Percentiles rank a stretch among this genome's conserved stretches.
phyloP scores from a whole-genome alignment of 2,329 filamentous ascomycete genomes.

The Periconia digitata region DNA sequence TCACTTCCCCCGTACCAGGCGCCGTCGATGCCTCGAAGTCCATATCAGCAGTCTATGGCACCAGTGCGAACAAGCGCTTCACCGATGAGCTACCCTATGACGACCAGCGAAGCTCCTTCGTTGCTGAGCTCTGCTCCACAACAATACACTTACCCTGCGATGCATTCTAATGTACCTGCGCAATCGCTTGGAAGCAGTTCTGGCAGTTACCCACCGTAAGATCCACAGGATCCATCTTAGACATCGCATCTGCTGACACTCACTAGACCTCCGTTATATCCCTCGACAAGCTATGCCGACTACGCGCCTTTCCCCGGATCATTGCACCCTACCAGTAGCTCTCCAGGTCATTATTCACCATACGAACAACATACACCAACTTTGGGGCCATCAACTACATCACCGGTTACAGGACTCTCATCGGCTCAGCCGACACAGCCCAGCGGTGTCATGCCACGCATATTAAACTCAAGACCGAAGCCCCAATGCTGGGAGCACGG shows the following conservation, averaged over 20 bases:
- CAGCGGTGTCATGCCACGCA: constrained; percentile 49
- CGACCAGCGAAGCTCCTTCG: constrained; percentile 19
- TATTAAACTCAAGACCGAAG: constrained; percentile 80
- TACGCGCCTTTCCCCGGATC: constrained; percentile 38
- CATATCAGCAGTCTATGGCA: constrained; percentile 34
- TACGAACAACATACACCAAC: constrained; percentile 32
- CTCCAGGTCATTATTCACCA: constrained; percentile 32
- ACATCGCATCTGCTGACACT: constrained; percentile 10
- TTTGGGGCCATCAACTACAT: constrained; percentile 19
- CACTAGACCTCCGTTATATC: constrained; percentile 34
- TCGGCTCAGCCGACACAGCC: constrained; percentile 28
- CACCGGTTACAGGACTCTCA: constrained; percentile 26
- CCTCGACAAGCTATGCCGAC: constrained; percentile 36
- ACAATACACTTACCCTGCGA: constrained; percentile 34
- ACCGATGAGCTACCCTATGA: constrained; percentile 23
- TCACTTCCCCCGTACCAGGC: constrained; percentile 35
- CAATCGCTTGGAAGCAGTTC: constrained; percentile 31
- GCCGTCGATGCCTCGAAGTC: constrained; percentile 31
- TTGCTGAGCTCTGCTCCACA: constrained; percentile 28
- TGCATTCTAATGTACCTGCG: constrained; percentile 32
- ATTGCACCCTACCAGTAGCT: constrained; percentile 40
- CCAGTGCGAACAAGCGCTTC: constrained; percentile 32
- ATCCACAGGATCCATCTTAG: background rate
- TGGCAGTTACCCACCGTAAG: constrained; percentile 37
- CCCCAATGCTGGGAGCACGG: constrained; percentile 97